Percentiles rank a stretch among this genome's conserved stretches.
Evolutionary conservation across 2,329 filamentous ascomycete genomes (phyloP).

Genomic region (Dothideomycetes sp.): DNA sequence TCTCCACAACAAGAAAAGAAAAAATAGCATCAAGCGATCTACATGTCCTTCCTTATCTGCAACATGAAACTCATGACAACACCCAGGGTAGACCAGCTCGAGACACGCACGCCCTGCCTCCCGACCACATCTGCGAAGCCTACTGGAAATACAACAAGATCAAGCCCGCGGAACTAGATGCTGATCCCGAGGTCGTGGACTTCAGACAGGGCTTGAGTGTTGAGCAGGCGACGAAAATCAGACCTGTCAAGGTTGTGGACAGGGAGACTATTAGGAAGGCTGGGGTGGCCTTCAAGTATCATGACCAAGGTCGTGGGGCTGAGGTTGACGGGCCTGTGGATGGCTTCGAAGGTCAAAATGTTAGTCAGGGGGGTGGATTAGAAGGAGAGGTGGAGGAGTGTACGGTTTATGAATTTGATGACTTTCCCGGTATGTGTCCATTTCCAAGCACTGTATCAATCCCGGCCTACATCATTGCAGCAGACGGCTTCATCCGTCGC

Average conservation of each 20-base stretch:
- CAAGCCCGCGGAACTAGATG: constrained; percentile 10
- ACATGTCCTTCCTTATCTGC: no score
- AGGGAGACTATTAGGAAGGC: constrained; percentile 5
- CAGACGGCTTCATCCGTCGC: no score
- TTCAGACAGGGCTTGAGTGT: constrained; percentile 8
- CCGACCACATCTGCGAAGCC: constrained; percentile 10
- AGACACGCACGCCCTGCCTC: constrained; percentile 11
- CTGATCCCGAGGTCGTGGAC: constrained; percentile 8
- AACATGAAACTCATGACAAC: no score
- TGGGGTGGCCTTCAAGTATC: constrained; percentile 7
- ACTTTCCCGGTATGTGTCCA: constrained; percentile 21
- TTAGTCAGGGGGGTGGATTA: constrained; percentile 2
- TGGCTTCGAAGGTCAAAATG: no score
- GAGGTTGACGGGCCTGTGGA: neutral
- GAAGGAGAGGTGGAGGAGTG: constrained; percentile 13
- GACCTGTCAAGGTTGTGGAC: constrained; percentile 5
- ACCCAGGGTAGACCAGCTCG: neutral
- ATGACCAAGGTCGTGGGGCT: neutral
- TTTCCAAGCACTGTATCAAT: no score
- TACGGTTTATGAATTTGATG: constrained; percentile 23
- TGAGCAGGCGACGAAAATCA: constrained; percentile 5
- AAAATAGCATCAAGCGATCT: no score
- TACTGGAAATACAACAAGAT: constrained; percentile 12
- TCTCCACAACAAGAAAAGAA: no score
- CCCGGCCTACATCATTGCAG: no score